Evolutionary conservation across 106 monocot species (phyloP).

Genomic region (Apostasia ramifera): DNA sequence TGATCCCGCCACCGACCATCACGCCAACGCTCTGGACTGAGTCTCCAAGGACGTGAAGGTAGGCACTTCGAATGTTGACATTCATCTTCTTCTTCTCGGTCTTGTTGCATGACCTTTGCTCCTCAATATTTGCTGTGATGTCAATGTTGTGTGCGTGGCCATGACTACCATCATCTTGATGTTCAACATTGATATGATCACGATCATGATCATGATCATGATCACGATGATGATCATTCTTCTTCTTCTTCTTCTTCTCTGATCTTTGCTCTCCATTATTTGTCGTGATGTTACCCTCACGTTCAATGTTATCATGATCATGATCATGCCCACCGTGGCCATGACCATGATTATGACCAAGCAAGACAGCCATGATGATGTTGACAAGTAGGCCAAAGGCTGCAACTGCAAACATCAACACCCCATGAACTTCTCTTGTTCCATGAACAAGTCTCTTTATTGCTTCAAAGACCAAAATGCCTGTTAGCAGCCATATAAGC

Average conservation of each 20-base stretch:
- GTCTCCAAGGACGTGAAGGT: slow-evolving; percentile 63
- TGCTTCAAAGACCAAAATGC: slow-evolving; percentile 54
- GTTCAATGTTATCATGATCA: not conserved
- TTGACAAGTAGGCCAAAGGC: slow-evolving; percentile 54
- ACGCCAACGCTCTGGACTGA: slow-evolving; percentile 53
- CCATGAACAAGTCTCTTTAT: slow-evolving; percentile 26
- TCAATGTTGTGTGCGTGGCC: slow-evolving; percentile 8
- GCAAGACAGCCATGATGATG: slow-evolving; percentile 43
- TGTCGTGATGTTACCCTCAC: not conserved
- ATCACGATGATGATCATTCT: not conserved
- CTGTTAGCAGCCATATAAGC: slow-evolving; percentile 55
- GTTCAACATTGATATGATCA: slow-evolving; percentile 7
- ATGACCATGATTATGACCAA: slow-evolving; percentile 57
- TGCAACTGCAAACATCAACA: slow-evolving; percentile 55
- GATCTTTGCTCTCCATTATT: too few species aligned
- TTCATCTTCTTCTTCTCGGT: slow-evolving; percentile 24
- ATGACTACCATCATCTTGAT: slow-evolving; percentile 9
- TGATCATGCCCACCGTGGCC: slow-evolving; percentile 1
- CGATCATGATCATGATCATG: slow-evolving; percentile 17
- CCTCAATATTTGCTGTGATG: not conserved
- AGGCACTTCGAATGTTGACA: slow-evolving; percentile 54
- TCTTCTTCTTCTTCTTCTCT: too few species aligned
- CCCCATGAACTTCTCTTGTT: slow-evolving; percentile 46
- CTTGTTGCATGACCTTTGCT: not conserved
- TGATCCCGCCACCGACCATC: slow-evolving; percentile 62